Percentiles rank a stretch among this genome's conserved stretches.
Evolutionary conservation across 371 early-diverging fungal genomes (phyloP).

Genomic region (Mucor piriformis): DNA sequence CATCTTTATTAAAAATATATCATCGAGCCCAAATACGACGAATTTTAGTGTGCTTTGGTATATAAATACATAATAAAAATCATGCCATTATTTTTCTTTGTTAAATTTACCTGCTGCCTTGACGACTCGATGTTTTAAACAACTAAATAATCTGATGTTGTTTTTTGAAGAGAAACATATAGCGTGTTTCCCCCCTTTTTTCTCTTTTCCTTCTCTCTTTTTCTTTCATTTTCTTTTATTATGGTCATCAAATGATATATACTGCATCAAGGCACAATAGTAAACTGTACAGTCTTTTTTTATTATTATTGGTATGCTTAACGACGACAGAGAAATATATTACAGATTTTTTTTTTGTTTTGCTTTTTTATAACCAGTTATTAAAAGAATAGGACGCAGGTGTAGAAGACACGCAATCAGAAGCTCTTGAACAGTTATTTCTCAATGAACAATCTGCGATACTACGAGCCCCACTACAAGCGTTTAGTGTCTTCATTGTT

Average conservation of each 20-base stretch:
- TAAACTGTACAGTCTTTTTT: neutral
- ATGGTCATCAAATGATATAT: neutral
- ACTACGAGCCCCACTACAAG: constrained; percentile 5
- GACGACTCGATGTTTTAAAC: too few relatives aligned
- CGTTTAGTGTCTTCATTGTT: neutral
- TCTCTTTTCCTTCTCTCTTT: neutral
- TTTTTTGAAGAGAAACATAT: neutral
- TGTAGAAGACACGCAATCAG: constrained; percentile 22
- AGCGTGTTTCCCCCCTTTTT: neutral
- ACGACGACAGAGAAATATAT: neutral
- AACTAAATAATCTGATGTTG: neutral
- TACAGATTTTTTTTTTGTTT: neutral
- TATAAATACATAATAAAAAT: neutral
- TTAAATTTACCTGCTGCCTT: too few relatives aligned
- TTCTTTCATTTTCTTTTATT: neutral
- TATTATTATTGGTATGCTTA: neutral
- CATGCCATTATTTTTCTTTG: too few relatives aligned
- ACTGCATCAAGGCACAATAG: too few relatives aligned
- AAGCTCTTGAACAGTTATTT: constrained; percentile 24
- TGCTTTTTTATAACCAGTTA: constrained; percentile 18
- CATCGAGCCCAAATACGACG: neutral
- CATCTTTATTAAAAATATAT: neutral
- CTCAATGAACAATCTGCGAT: constrained; percentile 25
- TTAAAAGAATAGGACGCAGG: constrained; percentile 24
- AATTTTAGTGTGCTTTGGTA: too few relatives aligned